Evolutionary conservation across 1,284 basidiomycete species (phyloP).

Genomic region (Pascua sp.): DNA sequence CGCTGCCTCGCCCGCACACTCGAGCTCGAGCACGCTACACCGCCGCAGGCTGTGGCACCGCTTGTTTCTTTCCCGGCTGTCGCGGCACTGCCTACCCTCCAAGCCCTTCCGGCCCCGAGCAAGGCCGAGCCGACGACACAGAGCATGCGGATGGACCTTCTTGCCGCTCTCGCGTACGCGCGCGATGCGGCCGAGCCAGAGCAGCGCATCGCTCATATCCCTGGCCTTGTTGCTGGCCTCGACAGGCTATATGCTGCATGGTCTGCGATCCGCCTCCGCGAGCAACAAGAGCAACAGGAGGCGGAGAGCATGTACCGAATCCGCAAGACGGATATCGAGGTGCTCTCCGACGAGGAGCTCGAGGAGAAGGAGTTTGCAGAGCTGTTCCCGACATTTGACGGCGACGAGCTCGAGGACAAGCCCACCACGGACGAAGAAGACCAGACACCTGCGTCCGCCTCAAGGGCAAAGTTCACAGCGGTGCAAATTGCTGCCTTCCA

Average conservation of each 20-base stretch:
- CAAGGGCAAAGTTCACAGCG: conserved; percentile 22
- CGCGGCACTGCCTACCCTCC: conserved; percentile 55
- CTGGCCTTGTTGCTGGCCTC: conserved; percentile 57
- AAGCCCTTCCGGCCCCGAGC: conserved; percentile 40
- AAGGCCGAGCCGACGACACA: conserved; percentile 11
- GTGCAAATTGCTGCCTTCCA: conserved; percentile 32
- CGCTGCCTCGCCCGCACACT: conserved; percentile 52
- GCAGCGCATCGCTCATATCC: conserved; percentile 14
- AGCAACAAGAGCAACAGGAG: conserved; percentile 63
- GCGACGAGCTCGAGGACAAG: conserved; percentile 45
- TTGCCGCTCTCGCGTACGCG: conserved; percentile 57
- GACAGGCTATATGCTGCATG: conserved; percentile 75
- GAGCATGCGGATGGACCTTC: conserved; percentile 28
- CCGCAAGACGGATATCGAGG: conserved; percentile 60
- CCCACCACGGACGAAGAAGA: background rate
- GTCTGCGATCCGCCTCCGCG: conserved; percentile 72
- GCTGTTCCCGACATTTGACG: conserved; percentile 79
- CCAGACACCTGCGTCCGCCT: no score
- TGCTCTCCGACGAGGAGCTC: conserved; percentile 65
- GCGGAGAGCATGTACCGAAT: conserved; percentile 76
- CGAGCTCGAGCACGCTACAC: conserved; percentile 16
- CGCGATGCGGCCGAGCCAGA: conserved; percentile 48
- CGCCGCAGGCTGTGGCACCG: conserved; percentile 38
- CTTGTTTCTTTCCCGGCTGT: conserved; percentile 40
- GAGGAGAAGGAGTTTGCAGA: conserved; percentile 77